phyloP scores from a whole-genome alignment of 176 grass and related monocot species.

The Avena sativa region DNA sequence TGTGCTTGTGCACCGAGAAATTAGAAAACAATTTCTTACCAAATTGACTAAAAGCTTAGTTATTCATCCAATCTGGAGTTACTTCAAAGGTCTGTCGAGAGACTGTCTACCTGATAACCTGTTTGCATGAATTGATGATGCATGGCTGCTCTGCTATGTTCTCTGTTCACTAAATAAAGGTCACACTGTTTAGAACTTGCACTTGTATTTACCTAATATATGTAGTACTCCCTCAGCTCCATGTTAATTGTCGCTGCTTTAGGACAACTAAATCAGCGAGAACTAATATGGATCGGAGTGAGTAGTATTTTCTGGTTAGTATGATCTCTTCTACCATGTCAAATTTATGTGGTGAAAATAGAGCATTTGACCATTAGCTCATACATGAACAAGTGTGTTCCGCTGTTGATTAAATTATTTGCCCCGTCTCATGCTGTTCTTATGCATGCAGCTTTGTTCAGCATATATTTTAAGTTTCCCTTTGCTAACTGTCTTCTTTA shows the following conservation, averaged over 20 bases:
- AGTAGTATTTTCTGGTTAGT: not conserved
- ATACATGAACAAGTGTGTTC: not conserved
- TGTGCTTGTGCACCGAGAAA: not conserved
- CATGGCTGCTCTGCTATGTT: not conserved
- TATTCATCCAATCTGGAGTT: not conserved
- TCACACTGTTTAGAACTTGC: not conserved
- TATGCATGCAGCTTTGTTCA: not conserved
- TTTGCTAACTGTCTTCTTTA: slow-evolving; percentile 25
- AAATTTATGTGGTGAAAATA: not conserved
- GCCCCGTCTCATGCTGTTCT: not conserved
- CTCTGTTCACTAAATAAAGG: not conserved
- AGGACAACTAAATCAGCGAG: too few relatives aligned
- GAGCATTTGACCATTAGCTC: not conserved
- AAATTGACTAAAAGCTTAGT: not conserved
- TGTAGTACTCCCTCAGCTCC: too few relatives aligned
- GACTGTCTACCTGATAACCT: not conserved
- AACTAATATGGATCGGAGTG: too few relatives aligned
- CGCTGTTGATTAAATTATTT: not conserved
- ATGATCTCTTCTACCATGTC: not conserved
- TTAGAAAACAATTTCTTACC: not conserved
- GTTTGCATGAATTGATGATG: not conserved
- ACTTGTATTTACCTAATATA: not conserved
- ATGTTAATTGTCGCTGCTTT: too few relatives aligned
- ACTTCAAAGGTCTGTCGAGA: not conserved
- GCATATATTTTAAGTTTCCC: not conserved